Conservation (phyloP, 2,329 filamentous ascomycete genomes). For the Saccharata proteae region DNA sequence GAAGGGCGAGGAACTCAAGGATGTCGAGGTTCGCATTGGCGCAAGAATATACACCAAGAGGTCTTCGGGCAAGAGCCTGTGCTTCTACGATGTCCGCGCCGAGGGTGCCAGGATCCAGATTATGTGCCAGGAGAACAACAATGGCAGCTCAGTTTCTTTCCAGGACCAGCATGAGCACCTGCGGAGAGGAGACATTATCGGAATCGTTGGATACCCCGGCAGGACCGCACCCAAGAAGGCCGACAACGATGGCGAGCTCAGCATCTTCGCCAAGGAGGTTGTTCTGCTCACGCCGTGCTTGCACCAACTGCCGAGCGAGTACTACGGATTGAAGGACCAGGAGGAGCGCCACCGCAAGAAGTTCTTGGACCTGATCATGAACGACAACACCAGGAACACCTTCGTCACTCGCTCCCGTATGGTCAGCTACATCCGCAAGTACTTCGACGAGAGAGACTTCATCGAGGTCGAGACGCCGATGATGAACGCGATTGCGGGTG, state of each 20-base stretch:
- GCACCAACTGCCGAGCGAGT: slow-evolving; percentile 78
- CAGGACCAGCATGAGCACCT: slow-evolving; percentile 82
- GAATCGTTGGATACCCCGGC: slow-evolving; percentile 71
- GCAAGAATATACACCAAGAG: slow-evolving; percentile 76
- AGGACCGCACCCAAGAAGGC: slow-evolving; percentile 82
- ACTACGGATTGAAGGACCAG: slow-evolving; percentile 90
- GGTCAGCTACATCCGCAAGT: slow-evolving; percentile 75
- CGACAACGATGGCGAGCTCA: slow-evolving; percentile 81
- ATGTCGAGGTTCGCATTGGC: slow-evolving; percentile 64
- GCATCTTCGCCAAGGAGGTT: slow-evolving; percentile 82
- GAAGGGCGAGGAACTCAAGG: slow-evolving; percentile 73
- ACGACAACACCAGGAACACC: slow-evolving; percentile 71
- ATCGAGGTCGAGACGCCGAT: slow-evolving; percentile 94
- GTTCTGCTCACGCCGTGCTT: slow-evolving; percentile 80
- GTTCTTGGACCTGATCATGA: slow-evolving; percentile 95
- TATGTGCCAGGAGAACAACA: slow-evolving; percentile 78
- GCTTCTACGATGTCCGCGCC: slow-evolving; percentile 78
- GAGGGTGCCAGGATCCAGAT: slow-evolving; percentile 75
- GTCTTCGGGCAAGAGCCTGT: slow-evolving; percentile 65
- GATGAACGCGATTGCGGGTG: slow-evolving; percentile 91
- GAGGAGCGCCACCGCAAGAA: slow-evolving; percentile 88
- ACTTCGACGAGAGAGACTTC: slow-evolving; percentile 80
- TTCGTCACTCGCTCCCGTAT: slow-evolving; percentile 82
- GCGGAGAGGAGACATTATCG: slow-evolving; percentile 85
- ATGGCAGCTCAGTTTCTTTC: slow-evolving; percentile 57